These are phyloP conservation scores for Micractinium sp. DNA, from an alignment of 139 green algal genomes.

Conservation along the genomic window DNA sequence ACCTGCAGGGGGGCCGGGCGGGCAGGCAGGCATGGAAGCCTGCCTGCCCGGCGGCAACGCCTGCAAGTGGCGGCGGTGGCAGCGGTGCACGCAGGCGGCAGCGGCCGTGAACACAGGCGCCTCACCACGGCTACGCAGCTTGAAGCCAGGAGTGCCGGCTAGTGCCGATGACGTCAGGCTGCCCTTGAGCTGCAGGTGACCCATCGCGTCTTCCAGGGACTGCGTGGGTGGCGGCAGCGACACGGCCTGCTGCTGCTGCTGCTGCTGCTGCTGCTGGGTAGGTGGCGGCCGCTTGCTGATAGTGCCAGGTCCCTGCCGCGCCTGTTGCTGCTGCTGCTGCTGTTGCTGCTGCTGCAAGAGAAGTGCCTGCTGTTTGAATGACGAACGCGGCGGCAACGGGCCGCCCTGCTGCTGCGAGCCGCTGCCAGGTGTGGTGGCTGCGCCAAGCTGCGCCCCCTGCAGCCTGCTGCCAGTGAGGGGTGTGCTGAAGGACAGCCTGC, in stretches of 20 bases:
- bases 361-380: conserved; percentile 22
- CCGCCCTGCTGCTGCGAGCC: background rate
- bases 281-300: background rate
- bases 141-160: background rate
- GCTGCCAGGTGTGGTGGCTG: background rate
- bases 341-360: background rate
- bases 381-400: background rate
- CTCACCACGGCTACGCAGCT: conserved; percentile 9
- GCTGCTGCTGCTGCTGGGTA: background rate
- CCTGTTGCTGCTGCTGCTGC: background rate
- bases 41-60: background rate
- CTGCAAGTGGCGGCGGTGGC: background rate
- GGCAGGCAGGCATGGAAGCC: background rate
- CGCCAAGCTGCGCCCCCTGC: background rate
- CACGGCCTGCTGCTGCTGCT: background rate
- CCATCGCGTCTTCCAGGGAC: background rate
- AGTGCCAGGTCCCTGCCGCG: background rate
- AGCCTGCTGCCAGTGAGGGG: background rate
- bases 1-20: background rate
- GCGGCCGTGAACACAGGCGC: background rate
- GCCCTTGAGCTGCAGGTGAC: conserved; percentile 4
- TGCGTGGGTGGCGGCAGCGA: background rate
- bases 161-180: background rate
- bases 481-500: background rate
- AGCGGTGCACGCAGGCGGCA: background rate